Evolutionary conservation across 1,284 basidiomycete species (phyloP), one percentile per base, ranked within the genome.

Genomic region (Neolentinus lepideus): DNA sequence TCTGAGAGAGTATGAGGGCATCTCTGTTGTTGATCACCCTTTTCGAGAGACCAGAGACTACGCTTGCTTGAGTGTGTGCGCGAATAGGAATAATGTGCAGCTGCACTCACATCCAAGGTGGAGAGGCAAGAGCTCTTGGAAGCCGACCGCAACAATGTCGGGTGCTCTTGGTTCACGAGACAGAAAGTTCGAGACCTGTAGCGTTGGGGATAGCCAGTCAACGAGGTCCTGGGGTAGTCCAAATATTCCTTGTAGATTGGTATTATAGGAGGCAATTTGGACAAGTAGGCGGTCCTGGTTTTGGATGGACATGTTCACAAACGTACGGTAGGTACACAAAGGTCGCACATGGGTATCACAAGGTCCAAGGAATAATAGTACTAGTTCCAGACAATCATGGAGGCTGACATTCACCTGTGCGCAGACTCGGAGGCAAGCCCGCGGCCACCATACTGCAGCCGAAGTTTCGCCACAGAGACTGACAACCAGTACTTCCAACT

Each of bases 131-230:
- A 94, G 78, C 67, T 95, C 92, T 66, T 95, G 92, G 62, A 95
- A 94, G 11, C 92, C 92, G 50, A 95, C 86, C 0, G 87, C 92
- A 54, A 94, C 83, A 33, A 95, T 85, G 67, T 94, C 93, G 29
- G 90, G 84, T 1, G 84, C 81, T 53, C 79, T 74, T 22, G 73
- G 75, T 54, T 77, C 75, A 53, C 74, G 76, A 36, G 84, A 77
- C 36, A 89, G 80, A 64, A 90, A 89, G 33, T 70, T 76, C 24
- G 89, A 88, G 3, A 90, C 86, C 58, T 85, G 84, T 9, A 92
- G 70, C 0, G 89, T 89, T 33, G 89, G 90, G 11, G 81, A 75
- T 33, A 92, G 77, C 89, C 89, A 92, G 73, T 91, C 90, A 6
- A 92, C 88, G 45, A 92, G 76, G 63, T 91, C 84, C 65, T 92